Evolutionary conservation across 441 rosid genomes (phyloP).

Genomic region (Viola pubescens): DNA sequence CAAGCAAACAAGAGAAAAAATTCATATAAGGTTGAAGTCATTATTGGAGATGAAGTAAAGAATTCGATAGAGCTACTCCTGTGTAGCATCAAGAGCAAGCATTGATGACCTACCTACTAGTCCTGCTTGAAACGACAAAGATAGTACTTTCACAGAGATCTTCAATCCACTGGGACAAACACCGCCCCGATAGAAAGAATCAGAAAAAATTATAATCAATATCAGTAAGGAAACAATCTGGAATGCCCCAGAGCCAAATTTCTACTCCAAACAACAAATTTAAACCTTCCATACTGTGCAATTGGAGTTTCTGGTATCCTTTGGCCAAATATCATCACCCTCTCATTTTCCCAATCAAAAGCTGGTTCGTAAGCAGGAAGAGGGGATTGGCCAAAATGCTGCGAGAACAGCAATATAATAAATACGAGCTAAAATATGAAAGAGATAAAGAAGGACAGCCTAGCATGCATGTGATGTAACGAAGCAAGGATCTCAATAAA

Average conservation of each 20-base stretch:
- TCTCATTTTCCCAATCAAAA: slow-evolving; percentile 98
- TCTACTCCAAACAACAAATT: slow-evolving; percentile 10
- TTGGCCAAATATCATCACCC: slow-evolving; percentile 87
- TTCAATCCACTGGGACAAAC: slow-evolving; percentile 62
- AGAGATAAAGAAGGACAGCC: background rate
- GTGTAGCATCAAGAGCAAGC: slow-evolving; percentile 12
- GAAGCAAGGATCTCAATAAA: slow-evolving; percentile 3
- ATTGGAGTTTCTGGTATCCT: slow-evolving; percentile 76
- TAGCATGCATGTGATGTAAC: background rate
- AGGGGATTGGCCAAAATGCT: slow-evolving; percentile 94
- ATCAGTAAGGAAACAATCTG: slow-evolving; percentile 7
- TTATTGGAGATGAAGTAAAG: no score
- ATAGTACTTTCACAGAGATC: slow-evolving; percentile 81
- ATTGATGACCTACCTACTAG: slow-evolving; percentile 59
- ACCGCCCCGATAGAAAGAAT: slow-evolving; percentile 13
- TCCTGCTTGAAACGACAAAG: slow-evolving; percentile 88
- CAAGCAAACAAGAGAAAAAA: background rate
- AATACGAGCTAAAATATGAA: background rate
- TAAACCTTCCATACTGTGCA: slow-evolving; percentile 60
- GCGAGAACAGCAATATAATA: slow-evolving; percentile 24
- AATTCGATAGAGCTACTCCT: background rate
- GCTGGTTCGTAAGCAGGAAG: slow-evolving; percentile 99
- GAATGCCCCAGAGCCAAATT: background rate
- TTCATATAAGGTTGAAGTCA: background rate
- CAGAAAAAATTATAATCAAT: slow-evolving; percentile 8